Percentiles rank a stretch among this genome's conserved stretches.
phyloP scores from a whole-genome alignment of 768 basidiomycete species.

The Suillus lakei region DNA sequence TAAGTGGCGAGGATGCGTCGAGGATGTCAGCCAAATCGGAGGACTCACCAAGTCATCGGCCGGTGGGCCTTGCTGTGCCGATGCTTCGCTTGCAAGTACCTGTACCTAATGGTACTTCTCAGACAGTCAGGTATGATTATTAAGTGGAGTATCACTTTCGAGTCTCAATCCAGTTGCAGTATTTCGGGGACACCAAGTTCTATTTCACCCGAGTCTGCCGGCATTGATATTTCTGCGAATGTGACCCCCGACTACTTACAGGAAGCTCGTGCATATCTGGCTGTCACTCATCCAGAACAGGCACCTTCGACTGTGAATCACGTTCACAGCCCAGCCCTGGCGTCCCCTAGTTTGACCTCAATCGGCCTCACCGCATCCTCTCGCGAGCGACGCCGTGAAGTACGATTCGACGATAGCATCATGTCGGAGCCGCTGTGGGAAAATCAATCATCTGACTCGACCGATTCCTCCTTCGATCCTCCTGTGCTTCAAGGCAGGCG shows the following conservation, averaged over 20 bases:
- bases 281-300: constrained; percentile 30
- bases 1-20: constrained; percentile 26
- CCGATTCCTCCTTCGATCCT: constrained; percentile 31
- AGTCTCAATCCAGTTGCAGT: constrained; percentile 15
- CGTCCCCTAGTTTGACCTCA: constrained; percentile 37
- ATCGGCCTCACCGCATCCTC: constrained; percentile 31
- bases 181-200: constrained; percentile 32
- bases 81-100: constrained; percentile 35
- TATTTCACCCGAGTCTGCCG: constrained; percentile 39
- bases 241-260: constrained; percentile 38
- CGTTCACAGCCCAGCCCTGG: constrained; percentile 25
- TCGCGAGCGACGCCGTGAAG: constrained; percentile 35
- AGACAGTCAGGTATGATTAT: neutral
- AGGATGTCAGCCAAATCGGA: constrained; percentile 20
- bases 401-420: constrained; percentile 39
- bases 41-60: neutral
- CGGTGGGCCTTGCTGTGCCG: constrained; percentile 22
- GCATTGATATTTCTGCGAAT: constrained; percentile 33
- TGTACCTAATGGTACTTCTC: constrained; percentile 20
- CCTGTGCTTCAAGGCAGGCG: constrained; percentile 22
- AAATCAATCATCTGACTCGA: constrained; percentile 31
- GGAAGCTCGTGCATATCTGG: constrained; percentile 37
- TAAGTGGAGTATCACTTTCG: constrained; percentile 5
- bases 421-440: constrained; percentile 35
- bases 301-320: constrained; percentile 16